Evolutionary conservation across 2,329 filamentous ascomycete species (phyloP), one percentile per base, ranked within the genome.

Genomic region (Fusarium sp.): DNA sequence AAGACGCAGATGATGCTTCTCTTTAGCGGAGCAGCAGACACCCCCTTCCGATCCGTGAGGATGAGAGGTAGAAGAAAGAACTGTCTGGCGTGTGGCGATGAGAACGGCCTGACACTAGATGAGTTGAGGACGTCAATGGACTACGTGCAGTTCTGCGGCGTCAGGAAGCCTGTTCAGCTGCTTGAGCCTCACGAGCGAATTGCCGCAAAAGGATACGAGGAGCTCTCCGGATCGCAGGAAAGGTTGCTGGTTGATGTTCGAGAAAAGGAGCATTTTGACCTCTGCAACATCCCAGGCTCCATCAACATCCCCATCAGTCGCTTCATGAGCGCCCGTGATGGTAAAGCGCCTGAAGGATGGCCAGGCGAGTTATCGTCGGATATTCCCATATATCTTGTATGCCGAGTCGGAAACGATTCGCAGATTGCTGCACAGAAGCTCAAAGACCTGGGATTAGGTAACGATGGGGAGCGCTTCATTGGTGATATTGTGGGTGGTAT

Each of bases 141-240:
- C 72, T 98, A 98, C 73, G 83, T 91, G 1, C 87, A 89, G 48
- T 97, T 98, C 72, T 98, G 94, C 72, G 93, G 93, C 5, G 82
- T 86, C 1, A 74, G 78, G 1, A 63, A 73, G 45, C 83, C 87
- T 0, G 78, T 89, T 15, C 77, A 80, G 9, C 61, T 90, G 4
- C 80, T 97, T 1, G 72, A 70, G 6, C 77, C 86, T 0, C 81
- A 87, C 1, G 90, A 95, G 66, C 85, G 93, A 8, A 82, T 97
- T 31, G 85, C 87, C 0, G 87, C 88, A 0, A 69, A 76, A 0
- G 83, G 89, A 6, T 93, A 92, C 67, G 78, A 81, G 15, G 53
- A 67, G 7, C 46, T 73, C 6, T 42, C 54, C 3, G 64, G 61
- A 36, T 50, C 44, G 45, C 66, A 71, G 3, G 19, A 47, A 0